phyloP scores from a whole-genome alignment of 1,139 yeast genomes.

The Debaryomyces subglobosus region DNA sequence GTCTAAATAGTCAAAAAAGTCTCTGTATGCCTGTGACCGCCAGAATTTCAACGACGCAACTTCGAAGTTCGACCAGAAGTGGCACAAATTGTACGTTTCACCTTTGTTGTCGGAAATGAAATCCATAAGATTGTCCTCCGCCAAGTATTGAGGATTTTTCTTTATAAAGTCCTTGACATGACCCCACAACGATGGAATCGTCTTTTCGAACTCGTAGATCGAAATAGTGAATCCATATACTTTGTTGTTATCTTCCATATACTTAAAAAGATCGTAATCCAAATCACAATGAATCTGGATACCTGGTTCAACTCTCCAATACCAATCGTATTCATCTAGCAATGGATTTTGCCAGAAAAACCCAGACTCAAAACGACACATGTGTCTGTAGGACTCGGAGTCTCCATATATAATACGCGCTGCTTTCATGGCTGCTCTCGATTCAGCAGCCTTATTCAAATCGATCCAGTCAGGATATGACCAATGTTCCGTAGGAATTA shows the following conservation, averaged over 20 bases:
- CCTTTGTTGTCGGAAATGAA: constrained; percentile 65
- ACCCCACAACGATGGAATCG: constrained; percentile 64
- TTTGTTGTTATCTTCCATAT: constrained; percentile 60
- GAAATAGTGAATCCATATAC: constrained; percentile 69
- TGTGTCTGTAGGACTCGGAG: constrained; percentile 68
- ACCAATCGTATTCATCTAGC: constrained; percentile 60
- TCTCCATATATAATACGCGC: constrained; percentile 63
- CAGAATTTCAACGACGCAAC: constrained; percentile 78
- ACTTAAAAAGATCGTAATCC: constrained; percentile 64
- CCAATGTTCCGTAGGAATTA: constrained; percentile 70
- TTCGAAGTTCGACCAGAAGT: constrained; percentile 94
- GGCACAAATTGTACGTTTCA: constrained; percentile 74
- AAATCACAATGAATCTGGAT: constrained; percentile 64
- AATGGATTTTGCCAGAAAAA: constrained; percentile 61
- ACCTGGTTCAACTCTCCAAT: constrained; percentile 77
- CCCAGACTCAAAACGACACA: constrained; percentile 76
- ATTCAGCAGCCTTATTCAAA: constrained; percentile 52
- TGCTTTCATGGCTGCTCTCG: constrained; percentile 50
- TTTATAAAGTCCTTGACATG: constrained; percentile 53
- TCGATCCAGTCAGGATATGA: constrained; percentile 74
- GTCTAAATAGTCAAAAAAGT: constrained; percentile 74
- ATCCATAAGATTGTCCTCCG: constrained; percentile 48
- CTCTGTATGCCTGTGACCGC: constrained; percentile 66
- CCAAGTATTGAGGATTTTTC: constrained; percentile 47
- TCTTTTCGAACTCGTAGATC: constrained; percentile 58